A percentile compares a stretch with the other conserved stretches of the same genome.
These are phyloP conservation scores for Yamadazyma trypodendri DNA, from an alignment of 1,139 yeast species.

Conservation along the genomic window DNA sequence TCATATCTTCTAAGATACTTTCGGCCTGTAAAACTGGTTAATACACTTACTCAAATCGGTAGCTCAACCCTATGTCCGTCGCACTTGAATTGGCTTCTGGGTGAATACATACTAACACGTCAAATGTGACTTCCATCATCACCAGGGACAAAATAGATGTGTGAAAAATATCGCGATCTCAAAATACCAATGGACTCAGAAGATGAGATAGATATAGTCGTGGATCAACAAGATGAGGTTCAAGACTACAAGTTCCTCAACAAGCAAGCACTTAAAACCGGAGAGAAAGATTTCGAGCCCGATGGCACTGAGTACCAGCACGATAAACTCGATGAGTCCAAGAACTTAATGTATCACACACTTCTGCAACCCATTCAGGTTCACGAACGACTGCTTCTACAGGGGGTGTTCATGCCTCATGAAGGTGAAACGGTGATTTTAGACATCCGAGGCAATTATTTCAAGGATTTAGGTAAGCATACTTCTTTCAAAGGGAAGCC, in stretches of 20 bases:
- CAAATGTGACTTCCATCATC: conserved; percentile 13
- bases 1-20: conserved; percentile 33
- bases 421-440: conserved; percentile 36
- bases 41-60: too few relatives aligned
- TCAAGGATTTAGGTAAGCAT: conserved; percentile 64
- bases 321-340: conserved; percentile 50
- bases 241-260: conserved; percentile 46
- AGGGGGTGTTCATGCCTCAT: conserved; percentile 47
- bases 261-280: conserved; percentile 44
- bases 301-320: conserved; percentile 69
- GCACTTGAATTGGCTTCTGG: background rate
- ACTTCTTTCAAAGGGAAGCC: conserved; percentile 18
- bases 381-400: conserved; percentile 46
- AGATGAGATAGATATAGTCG: conserved; percentile 11
- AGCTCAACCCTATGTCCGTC: too few relatives aligned
- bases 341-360: conserved; percentile 73
- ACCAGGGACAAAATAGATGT: background rate
- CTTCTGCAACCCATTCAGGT: conserved; percentile 60
- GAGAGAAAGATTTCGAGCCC: conserved; percentile 87
- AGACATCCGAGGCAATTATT: conserved; percentile 70
- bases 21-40: conserved; percentile 21
- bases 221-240: conserved; percentile 52
- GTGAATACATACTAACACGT: conserved; percentile 8
- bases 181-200: conserved; percentile 7
- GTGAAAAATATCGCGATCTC: conserved; percentile 1